Conservation (phyloP, 176 grass and related monocot species). For the Zoysia pacifica region DNA sequence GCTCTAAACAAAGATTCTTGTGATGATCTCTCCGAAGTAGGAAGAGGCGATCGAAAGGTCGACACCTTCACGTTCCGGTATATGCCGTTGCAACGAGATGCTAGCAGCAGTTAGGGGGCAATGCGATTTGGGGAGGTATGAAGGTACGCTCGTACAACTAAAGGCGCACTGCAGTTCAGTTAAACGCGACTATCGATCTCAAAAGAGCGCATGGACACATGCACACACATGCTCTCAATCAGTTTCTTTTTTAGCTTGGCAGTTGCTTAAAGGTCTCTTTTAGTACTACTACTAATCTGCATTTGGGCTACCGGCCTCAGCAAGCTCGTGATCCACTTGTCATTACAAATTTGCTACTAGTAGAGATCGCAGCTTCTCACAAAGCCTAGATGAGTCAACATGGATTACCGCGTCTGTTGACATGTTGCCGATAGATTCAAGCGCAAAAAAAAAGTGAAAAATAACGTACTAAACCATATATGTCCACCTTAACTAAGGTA, state of each 20-base stretch:
- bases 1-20: background rate
- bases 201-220: slow-evolving; percentile 37
- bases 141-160: background rate
- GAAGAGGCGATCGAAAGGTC: background rate
- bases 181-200: background rate
- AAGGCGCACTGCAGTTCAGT: slow-evolving; percentile 27
- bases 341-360: slow-evolving; percentile 1
- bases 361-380: background rate
- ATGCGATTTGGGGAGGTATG: background rate
- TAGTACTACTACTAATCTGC: slow-evolving; percentile 17
- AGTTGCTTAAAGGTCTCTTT: slow-evolving; percentile 47
- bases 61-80: background rate
- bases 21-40: slow-evolving; percentile 12
- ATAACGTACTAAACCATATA: no score
- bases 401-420: no score
- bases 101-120: background rate
- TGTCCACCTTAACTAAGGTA: no score
- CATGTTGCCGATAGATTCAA: no score
- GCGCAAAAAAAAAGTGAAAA: no score
- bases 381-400: background rate
- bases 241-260: slow-evolving; percentile 19
- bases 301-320: background rate
- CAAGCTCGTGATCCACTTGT: slow-evolving; percentile 20
- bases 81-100: slow-evolving; percentile 26
- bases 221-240: slow-evolving; percentile 35